Base-by-base conservation (phyloP, 1,284 basidiomycete species). In the Fomitopsis schrenkii region DNA sequence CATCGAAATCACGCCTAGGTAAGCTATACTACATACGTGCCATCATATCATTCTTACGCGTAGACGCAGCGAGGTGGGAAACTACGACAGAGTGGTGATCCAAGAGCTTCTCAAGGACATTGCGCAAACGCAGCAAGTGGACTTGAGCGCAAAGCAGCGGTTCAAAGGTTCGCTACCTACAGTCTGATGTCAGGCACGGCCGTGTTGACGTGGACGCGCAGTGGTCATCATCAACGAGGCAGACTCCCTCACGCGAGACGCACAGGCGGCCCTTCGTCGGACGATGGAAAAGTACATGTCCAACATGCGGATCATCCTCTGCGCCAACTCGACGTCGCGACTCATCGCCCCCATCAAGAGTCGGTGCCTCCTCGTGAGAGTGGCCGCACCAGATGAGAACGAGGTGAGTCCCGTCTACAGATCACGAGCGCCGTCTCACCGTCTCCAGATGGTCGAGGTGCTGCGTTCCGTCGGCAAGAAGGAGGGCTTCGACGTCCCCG, bases 241-340 rank as follows among this genome's bases (percentile, higher is more conserved):
- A 0, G 97, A 99, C 75, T 88, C 93, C 0, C 83, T 99, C 53
- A 90, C 94, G 14, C 88, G 96, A 65, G 97, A 99, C 77, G 97
- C 97, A 0, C 97, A 99, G 79, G 95, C 97, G 1, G 97, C 97
- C 5, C 83, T 99, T 48, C 90, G 97, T 70, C 85, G 97, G 62
- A 99, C 97, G 2, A 99, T 99, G 97, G 97, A 99, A 71, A 97
- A 98, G 76, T 99, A 98, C 80, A 98, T 98, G 93, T 88, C 88
- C 55, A 99, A 98, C 74, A 85, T 99, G 84, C 88, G 97, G 53
- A 88, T 99, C 66, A 97, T 99, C 69, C 85, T 99, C 12, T 98
- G 97, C 74, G 95, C 97, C n/a, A 97, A 95, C 75, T 96, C 93
- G 72, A 98, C 97, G 2, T 93, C 92, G 72, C 92, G 93, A 68